Base-by-base conservation (phyloP, 768 basidiomycete species). In the Podaxis carcinomalis region DNA sequence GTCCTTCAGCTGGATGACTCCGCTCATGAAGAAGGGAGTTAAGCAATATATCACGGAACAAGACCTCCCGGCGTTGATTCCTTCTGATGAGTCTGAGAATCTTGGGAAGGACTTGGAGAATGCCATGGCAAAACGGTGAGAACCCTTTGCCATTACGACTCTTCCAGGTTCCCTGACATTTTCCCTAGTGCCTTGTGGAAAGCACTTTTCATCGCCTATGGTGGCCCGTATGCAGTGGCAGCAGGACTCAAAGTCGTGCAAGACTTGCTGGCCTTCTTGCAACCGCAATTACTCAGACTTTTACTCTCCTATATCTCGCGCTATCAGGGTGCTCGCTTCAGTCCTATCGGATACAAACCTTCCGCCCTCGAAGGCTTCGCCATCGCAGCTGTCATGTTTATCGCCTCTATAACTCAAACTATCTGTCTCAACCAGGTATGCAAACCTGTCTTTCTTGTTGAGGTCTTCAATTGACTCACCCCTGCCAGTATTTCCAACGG, bases 1-100 rank as follows among this genome's bases (percentile, higher is more conserved):
- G 83, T 87, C 86, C 0, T 98, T 98, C 69, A 74, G 78, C 0
- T 98, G 94, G 94, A 83, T 98, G 78, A 92, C 91, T 1, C 82
- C 82, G 0, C 80, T 94, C 16, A 82, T 95, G 85, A 79, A 76
- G 65, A 87, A 87, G 67, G 90, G 90, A 32, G 79, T 81, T 0
- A 70, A 74, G 4, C 74, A 83, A 56, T 86, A 82, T 69, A 87
- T 98, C 60, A 89, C 89, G 0, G 93, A 96, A 70, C 82, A 88
- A 28, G 96, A 98, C 68, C 81, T 98, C 23, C 93, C 93, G 46
- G 80, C 86, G 0, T 77, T 97, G 25, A 75, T 84, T 25, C 75
- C 86, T 0, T 68, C 74, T 7, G 92, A 97, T 67, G 85, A 89
- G 65, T 87, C 93, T 0, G 79, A 80, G 25, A 81, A 83, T 23